Conservation (phyloP, 345 rosid genomes). For the Eutrema heterophyllum region DNA sequence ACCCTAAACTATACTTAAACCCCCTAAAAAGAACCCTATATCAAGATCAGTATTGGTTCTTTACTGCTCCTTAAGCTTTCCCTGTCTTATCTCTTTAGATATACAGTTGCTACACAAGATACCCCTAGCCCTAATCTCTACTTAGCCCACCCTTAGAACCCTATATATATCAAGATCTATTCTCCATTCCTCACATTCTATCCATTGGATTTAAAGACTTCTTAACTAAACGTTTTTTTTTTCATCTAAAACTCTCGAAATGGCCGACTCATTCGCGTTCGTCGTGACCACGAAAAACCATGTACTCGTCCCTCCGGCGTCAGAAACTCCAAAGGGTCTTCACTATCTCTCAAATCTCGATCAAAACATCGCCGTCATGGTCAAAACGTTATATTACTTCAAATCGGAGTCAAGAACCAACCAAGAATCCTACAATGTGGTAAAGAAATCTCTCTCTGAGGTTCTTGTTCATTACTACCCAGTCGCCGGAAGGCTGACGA, state of each 20-base stretch:
- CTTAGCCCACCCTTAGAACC: too few relatives aligned
- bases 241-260: background rate
- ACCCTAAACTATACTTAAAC: background rate
- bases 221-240: background rate
- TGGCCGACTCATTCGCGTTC: slow-evolving; percentile 31
- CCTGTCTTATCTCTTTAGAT: background rate
- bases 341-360: slow-evolving; percentile 74
- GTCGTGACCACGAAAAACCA: slow-evolving; percentile 38
- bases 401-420: slow-evolving; percentile 55
- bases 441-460: slow-evolving; percentile 57
- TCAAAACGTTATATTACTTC: slow-evolving; percentile 65
- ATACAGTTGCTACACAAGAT: background rate
- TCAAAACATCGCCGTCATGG: slow-evolving; percentile 68
- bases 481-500: slow-evolving; percentile 58
- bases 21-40: background rate
- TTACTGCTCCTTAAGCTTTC: background rate
- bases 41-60: background rate
- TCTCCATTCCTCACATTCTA: background rate
- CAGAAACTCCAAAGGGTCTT: slow-evolving; percentile 56
- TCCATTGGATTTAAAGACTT: background rate
- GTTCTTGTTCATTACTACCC: slow-evolving; percentile 68
- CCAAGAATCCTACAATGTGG: slow-evolving; percentile 49
- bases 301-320: slow-evolving; percentile 45
- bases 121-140: background rate
- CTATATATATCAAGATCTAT: background rate